Conservation (phyloP, 2,329 filamentous ascomycete species). For the Cucurbitaria berberidis region DNA sequence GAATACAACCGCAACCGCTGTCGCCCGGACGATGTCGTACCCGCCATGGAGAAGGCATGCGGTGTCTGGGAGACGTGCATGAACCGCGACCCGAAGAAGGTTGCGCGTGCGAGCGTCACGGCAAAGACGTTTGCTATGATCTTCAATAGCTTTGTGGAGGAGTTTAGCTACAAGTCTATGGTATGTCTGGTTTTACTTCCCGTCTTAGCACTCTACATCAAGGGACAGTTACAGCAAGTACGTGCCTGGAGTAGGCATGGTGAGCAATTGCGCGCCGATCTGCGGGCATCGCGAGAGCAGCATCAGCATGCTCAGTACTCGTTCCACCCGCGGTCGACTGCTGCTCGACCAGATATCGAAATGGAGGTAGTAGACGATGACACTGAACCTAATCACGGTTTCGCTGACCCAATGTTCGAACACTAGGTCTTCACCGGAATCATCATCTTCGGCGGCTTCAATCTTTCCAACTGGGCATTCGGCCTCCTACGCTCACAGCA, state of each 20-base stretch:
- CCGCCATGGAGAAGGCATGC: slow-evolving; percentile 76
- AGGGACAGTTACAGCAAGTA: neutral
- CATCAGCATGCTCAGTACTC: neutral
- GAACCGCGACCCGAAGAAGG: slow-evolving; percentile 77
- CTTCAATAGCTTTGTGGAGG: slow-evolving; percentile 90
- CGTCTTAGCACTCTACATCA: neutral
- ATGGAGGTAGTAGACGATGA: slow-evolving; percentile 1
- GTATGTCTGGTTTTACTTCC: slow-evolving; percentile 48
- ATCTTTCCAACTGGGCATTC: slow-evolving; percentile 66
- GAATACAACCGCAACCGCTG: slow-evolving; percentile 81
- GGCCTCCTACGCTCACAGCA: slow-evolving; percentile 58
- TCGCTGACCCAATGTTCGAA: slow-evolving; percentile 6
- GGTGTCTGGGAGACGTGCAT: slow-evolving; percentile 86
- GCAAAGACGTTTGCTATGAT: slow-evolving; percentile 91
- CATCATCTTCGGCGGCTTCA: slow-evolving; percentile 59
- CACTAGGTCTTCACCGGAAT: slow-evolving; percentile 56
- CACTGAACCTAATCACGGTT: neutral
- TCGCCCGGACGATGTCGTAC: slow-evolving; percentile 67
- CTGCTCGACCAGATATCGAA: neutral
- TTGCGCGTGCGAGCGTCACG: slow-evolving; percentile 80
- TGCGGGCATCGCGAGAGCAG: neutral
- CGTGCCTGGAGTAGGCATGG: neutral
- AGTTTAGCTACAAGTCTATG: slow-evolving; percentile 85
- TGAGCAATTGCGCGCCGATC: neutral
- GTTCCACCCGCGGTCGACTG: neutral